These are phyloP conservation scores for Leccinum aurantiacum DNA, from an alignment of 768 basidiomycete species.

Conservation along the genomic window DNA sequence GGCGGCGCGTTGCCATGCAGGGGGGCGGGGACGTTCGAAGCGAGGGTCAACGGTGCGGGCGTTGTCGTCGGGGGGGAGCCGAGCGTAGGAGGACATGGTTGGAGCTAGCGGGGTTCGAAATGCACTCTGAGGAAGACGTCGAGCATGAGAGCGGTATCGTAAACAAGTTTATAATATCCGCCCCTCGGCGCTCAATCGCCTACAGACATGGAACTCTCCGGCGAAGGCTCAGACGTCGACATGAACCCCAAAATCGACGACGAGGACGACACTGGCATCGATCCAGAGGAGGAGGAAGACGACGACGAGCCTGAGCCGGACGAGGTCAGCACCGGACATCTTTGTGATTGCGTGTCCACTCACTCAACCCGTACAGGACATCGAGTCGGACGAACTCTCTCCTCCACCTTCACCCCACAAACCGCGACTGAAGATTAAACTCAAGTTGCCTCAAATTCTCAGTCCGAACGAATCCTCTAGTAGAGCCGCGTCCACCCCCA, in stretches of 20 bases:
- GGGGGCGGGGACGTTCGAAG: slow-evolving; percentile 41
- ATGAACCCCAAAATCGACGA: slow-evolving; percentile 35
- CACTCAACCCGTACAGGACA: slow-evolving; percentile 21
- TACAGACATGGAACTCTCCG: slow-evolving; percentile 28
- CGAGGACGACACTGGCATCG: slow-evolving; percentile 39
- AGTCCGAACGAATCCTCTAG: slow-evolving; percentile 34
- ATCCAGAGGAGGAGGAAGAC: slow-evolving; percentile 34
- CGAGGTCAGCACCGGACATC: slow-evolving; percentile 3
- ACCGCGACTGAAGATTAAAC: slow-evolving; percentile 59
- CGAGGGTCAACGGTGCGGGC: slow-evolving; percentile 8
- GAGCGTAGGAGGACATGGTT: slow-evolving; percentile 4
- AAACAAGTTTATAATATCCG: neutral
- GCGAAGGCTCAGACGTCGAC: slow-evolving; percentile 35
- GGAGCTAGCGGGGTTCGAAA: slow-evolving; percentile 26
- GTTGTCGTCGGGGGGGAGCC: slow-evolving; percentile 16
- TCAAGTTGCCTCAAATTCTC: slow-evolving; percentile 49
- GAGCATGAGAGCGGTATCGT: slow-evolving; percentile 7
- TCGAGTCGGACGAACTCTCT: slow-evolving; percentile 36
- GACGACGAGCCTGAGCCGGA: slow-evolving; percentile 20
- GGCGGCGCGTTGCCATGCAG: slow-evolving; percentile 46
- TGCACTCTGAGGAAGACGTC: slow-evolving; percentile 1
- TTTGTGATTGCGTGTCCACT: neutral
- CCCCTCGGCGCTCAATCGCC: slow-evolving; percentile 3
- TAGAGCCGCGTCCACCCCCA: slow-evolving; percentile 26
- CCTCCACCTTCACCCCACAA: slow-evolving; percentile 34